Conservation (phyloP, 2,329 filamentous ascomycete genomes). For the Raffaelea arxii region DNA sequence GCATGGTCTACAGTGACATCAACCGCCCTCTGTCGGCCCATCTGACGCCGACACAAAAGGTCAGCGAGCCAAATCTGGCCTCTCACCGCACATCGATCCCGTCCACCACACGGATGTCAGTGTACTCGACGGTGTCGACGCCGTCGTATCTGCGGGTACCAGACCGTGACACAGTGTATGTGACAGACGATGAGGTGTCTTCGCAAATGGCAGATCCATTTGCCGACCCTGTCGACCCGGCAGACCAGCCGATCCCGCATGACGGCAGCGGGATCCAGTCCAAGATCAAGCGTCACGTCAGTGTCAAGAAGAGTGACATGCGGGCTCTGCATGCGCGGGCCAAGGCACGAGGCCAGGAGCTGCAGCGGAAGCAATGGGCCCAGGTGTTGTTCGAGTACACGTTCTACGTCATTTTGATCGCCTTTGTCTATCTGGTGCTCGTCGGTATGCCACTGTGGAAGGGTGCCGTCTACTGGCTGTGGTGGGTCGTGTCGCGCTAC, state of each 20-base stretch:
- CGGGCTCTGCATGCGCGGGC: neutral
- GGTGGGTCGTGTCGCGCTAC: conserved; percentile 3
- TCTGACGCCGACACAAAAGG: neutral
- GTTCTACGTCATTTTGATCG: neutral
- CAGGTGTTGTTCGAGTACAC: conserved; percentile 4
- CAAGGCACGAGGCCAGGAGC: conserved; percentile 1
- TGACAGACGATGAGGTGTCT: neutral
- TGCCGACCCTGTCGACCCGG: neutral
- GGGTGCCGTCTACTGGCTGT: conserved; percentile 4
- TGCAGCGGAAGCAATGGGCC: conserved; percentile 4
- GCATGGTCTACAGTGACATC: neutral
- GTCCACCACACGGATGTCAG: neutral
- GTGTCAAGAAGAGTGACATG: neutral
- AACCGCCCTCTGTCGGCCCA: neutral
- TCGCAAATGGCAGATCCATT: no score
- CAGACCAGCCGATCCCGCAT: neutral
- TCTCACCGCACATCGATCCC: neutral
- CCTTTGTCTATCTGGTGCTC: conserved; percentile 5
- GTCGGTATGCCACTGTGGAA: conserved; percentile 6
- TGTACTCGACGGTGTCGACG: neutral
- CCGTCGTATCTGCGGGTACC: neutral
- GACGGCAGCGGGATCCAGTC: neutral
- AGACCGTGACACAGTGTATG: neutral
- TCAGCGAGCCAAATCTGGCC: neutral
- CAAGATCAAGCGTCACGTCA: neutral